These are phyloP conservation scores for Fagopyrum homotropicum DNA, from an alignment of 148 eudicot genomes.

Conservation along the genomic window DNA sequence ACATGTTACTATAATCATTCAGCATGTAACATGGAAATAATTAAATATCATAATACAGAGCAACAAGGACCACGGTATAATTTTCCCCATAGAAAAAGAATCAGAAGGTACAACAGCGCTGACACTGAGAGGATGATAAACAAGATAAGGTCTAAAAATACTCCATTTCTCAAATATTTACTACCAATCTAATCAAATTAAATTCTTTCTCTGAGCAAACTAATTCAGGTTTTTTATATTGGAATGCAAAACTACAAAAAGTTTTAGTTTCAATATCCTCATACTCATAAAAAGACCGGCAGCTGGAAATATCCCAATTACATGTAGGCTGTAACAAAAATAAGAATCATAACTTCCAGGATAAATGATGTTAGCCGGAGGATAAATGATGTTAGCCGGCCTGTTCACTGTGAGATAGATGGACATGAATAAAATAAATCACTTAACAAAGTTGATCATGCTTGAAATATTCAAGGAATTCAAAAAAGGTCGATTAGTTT, in stretches of 20 bases:
- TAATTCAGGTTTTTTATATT: background rate
- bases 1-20: background rate
- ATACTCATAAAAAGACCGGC: background rate
- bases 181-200: background rate
- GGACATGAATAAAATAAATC: constrained; percentile 3
- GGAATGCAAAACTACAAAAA: background rate
- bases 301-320: constrained; percentile 6
- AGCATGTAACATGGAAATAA: constrained; percentile 3
- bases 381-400: background rate
- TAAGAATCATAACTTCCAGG: background rate
- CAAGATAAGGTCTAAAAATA: background rate
- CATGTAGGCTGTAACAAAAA: background rate
- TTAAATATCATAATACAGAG: background rate
- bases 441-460: background rate
- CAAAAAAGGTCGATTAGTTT: background rate
- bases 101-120: background rate
- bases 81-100: background rate
- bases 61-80: background rate
- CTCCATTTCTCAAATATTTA: background rate
- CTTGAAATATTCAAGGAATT: background rate
- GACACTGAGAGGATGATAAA: background rate
- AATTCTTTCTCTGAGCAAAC: background rate
- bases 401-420: background rate
- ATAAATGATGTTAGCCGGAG: background rate
- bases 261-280: background rate